A percentile compares a stretch with the other conserved stretches of the same genome.
Conservation (phyloP, 2,329 filamentous ascomycete species). For the Alternaria sp. region DNA sequence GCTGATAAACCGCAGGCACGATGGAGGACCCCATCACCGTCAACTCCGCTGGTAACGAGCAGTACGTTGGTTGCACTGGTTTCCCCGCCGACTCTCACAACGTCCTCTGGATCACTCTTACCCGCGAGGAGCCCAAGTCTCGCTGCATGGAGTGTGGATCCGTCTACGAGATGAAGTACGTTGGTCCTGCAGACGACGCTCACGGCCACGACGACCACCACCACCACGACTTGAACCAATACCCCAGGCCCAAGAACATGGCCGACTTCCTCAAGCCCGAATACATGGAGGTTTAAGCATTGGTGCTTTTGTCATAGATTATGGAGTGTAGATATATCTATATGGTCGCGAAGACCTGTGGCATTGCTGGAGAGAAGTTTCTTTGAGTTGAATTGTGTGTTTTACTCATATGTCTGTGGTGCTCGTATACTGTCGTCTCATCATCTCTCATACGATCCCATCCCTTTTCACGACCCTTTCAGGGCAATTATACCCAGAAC, state of each 20-base stretch:
- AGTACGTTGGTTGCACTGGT: slow-evolving; percentile 96
- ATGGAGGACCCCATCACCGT: slow-evolving; percentile 86
- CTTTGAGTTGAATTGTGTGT: slow-evolving; percentile 14
- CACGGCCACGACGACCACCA: slow-evolving; percentile 62
- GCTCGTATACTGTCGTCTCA: not conserved
- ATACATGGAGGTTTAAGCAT: slow-evolving; percentile 73
- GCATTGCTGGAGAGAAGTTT: slow-evolving; percentile 43
- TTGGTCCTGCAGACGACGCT: slow-evolving; percentile 80
- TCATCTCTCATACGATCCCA: not conserved
- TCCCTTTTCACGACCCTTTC: slow-evolving; percentile 61
- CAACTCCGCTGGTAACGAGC: slow-evolving; percentile 92
- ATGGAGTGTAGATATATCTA: slow-evolving; percentile 36
- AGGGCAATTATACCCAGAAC: slow-evolving; percentile 81
- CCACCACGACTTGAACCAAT: slow-evolving; percentile 55
- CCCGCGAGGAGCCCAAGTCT: slow-evolving; percentile 88
- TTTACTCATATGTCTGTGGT: not conserved
- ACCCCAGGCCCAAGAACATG: slow-evolving; percentile 86
- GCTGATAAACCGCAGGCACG: slow-evolving; percentile 68
- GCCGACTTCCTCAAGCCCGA: slow-evolving; percentile 95
- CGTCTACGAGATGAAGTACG: slow-evolving; percentile 97
- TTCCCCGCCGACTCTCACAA: slow-evolving; percentile 90
- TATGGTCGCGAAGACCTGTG: slow-evolving; percentile 40
- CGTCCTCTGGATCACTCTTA: slow-evolving; percentile 88
- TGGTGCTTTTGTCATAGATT: slow-evolving; percentile 21
- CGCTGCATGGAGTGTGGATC: slow-evolving; percentile 97